Conservation (phyloP, 345 rosid species). For the Passiflora organensis region DNA sequence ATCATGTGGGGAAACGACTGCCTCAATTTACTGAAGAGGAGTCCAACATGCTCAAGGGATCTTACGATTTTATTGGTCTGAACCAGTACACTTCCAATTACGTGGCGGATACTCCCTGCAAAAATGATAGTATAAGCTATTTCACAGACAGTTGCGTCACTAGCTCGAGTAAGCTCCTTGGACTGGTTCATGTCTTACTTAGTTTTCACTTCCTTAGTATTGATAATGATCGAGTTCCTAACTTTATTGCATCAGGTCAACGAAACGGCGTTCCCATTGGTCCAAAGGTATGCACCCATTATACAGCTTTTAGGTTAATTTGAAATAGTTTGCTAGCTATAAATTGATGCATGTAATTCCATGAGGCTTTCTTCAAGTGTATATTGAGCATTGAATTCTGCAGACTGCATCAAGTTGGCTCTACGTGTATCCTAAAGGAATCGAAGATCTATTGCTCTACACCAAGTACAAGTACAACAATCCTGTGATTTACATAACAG, state of each 20-base stretch:
- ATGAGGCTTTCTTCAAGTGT: too few species aligned
- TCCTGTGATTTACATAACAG: constrained; percentile 7
- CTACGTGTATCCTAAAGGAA: constrained; percentile 1
- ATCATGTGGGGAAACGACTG: neutral
- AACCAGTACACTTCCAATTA: neutral
- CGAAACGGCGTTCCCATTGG: too few species aligned
- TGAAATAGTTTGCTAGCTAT: too few species aligned
- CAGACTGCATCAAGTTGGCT: constrained; percentile 5
- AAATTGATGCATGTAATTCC: too few species aligned
- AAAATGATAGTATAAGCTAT: neutral
- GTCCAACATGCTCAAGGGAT: neutral
- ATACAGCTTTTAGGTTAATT: too few species aligned
- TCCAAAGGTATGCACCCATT: too few species aligned
- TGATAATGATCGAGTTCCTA: too few species aligned
- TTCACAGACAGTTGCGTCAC: neutral
- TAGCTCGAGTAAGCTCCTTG: neutral
- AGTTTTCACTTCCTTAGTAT: too few species aligned
- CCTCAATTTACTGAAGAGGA: constrained; percentile 2
- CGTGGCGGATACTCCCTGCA: neutral
- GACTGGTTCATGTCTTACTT: too few species aligned
- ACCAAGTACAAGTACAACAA: neutral
- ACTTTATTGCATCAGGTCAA: too few species aligned
- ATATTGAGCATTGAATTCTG: neutral
- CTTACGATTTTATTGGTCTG: constrained; percentile 9
- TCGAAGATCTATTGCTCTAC: neutral